Base-by-base conservation (phyloP, 2,329 filamentous ascomycete species). In the Boeremia exigua region DNA sequence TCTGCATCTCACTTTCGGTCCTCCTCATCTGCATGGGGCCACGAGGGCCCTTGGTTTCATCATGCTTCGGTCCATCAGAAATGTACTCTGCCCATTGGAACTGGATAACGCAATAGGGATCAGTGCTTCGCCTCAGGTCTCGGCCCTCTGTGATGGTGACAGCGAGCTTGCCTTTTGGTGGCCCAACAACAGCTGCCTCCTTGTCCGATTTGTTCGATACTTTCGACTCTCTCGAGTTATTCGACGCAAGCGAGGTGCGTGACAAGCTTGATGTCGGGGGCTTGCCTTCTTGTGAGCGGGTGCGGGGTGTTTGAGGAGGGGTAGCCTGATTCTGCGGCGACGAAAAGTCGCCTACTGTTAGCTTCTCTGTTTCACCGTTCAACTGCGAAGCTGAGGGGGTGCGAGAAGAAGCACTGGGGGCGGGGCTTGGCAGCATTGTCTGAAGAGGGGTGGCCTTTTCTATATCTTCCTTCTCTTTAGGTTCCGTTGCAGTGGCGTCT, bases 71-170 rank as follows among this genome's bases (percentile, higher is more conserved):
- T 2, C 92, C 92, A 52, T 91, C 89, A 1, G 95, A 98, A 52
- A 99, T 96, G 67, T 96, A 89, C 75, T 99, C 95, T 71, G 94
- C 96, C 74, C 92, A 90, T 75, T 99, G 95, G 71, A 98, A 99
- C 25, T 97, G 93, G 56, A 91, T 96, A 10, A 99, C 92, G 48
- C 97, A 91, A 69, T 99, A 99, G 1, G 95, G 95, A 69, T 97
- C 91, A 56, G 88, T 86, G 71, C 92, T 92, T 54, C 88, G 91
- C 58, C 89, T 85, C 48, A 99, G 79, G 9, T 91, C 91, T 68
- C 92, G 85, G 43, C 90, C 95, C 75, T 97, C 92, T 46, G 88
- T 83, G 50, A 99, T 95, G 72, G 91, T 92, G 67, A 99, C 91
- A 30, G 88, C 90, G 53, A 99, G 82, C 76, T 95, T 96, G 55